phyloP scores from a whole-genome alignment of 2,329 filamentous ascomycete species.

The Colletotrichum endophyticum region DNA sequence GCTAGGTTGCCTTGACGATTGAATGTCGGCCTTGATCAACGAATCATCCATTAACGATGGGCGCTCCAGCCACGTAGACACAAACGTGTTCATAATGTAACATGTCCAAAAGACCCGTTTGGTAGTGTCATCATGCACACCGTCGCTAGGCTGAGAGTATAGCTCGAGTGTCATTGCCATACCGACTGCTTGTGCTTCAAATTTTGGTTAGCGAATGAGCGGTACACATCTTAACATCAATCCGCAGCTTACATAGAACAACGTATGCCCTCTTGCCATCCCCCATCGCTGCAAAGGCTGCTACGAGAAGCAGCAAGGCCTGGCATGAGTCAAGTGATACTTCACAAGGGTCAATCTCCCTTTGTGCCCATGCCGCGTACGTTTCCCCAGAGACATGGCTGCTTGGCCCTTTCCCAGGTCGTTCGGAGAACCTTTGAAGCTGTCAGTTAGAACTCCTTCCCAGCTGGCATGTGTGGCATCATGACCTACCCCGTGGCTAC shows the following conservation, averaged over 20 bases:
- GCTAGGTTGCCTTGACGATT: not conserved
- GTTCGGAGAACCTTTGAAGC: not conserved
- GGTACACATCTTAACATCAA: not conserved
- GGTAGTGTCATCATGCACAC: not conserved
- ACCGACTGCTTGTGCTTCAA: not conserved
- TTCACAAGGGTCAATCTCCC: not conserved
- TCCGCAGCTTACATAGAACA: not conserved
- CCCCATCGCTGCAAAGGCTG: not conserved
- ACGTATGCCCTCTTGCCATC: not conserved
- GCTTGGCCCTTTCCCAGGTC: not conserved
- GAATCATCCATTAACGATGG: conserved; percentile 8
- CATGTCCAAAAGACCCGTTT: conserved; percentile 9
- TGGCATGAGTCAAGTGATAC: conserved; percentile 1
- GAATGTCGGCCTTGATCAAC: not conserved
- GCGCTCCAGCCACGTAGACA: conserved; percentile 9
- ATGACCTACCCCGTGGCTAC: conserved; percentile 3
- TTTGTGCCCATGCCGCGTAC: conserved; percentile 2
- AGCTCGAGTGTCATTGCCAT: not conserved
- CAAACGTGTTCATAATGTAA: conserved; percentile 4
- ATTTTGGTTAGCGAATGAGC: not conserved
- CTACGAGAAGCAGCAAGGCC: not conserved
- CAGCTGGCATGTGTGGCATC: not conserved
- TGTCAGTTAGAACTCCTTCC: not conserved
- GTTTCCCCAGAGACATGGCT: conserved; percentile 10
- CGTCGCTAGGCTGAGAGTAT: not conserved